Evolutionary conservation across 1,284 basidiomycete genomes (phyloP), one percentile per base, ranked within the genome.

Genomic region (Athelia sp.): DNA sequence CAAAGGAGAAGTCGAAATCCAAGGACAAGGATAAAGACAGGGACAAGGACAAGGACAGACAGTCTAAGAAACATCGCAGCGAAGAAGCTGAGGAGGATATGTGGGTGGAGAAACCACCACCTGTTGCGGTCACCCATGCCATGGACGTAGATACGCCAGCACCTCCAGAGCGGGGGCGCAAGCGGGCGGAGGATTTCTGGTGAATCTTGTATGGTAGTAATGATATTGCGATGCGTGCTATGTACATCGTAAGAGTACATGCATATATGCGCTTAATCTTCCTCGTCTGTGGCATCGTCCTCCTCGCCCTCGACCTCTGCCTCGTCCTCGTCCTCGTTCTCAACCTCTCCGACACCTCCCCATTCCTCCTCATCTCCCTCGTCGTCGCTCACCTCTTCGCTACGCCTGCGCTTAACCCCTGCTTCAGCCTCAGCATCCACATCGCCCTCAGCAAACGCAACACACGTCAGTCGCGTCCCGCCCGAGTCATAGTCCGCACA

Each of bases 381-480:
- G 32, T 61, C 61, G 34, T 63, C 60, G 34, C 57, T 63, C 18
- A 64, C 66, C 54, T 74, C 70, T 8, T 40, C 36, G 6, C 9
- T n/a, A 45, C 76, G 66, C 53, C 78, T 73, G 51, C 71, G 60
- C 52, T 73, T 73, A 29, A 63, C 66, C 35, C 51, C 65, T 14
- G 58, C 52, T 3, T 50, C 45, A 21, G 43, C 54, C 35, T 53
- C 55, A 8, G 47, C 60, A 10, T 56, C 59, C 32, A 53, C 52
- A 29, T 79, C 77, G 4, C 79, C 78, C 54, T 84, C 84, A 2
- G 84, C 87, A 36, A 92, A 62, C 3, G 82, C 75, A 29, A 93
- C 70, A 60, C 92, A 93, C 6, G 90, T 94, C 60, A 96, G 66
- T 13, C 93, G 75, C 32, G 83, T 90, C 9, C 88, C 90, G 56